Evolutionary conservation across 495 filamentous ascomycete species (phyloP), one percentile per base, ranked within the genome.

Genomic region (Xylaria sp.): DNA sequence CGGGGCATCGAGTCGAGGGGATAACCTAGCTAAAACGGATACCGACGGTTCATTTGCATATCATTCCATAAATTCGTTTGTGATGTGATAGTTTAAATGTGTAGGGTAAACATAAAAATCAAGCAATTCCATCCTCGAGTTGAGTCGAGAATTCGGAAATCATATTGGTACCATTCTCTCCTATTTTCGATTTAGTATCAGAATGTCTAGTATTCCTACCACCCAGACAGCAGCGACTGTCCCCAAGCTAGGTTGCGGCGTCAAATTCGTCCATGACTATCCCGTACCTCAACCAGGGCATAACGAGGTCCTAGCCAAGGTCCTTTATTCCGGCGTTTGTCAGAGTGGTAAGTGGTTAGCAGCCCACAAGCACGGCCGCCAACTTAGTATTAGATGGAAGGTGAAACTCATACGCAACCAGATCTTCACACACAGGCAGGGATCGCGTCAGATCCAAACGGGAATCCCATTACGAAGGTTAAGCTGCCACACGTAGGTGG

Each of bases 401-500:
- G 7, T 17, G 33, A n/a, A 35, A 17, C 48, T 31, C 55, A 70
- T 37, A 3, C 17, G 9, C 6, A 3, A 58, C 6, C 46, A 86
- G 83, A 86, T 64, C 84, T 86, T 8, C 84, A 85, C 68, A 86
- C 85, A 1, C 84, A 83, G 66, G 69, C 78, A 31, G 85, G 83
- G 50, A 84, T 82, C 7, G 85, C 83, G 9, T 79, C 83, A 40
- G 75, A 80, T 11, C 35, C 82, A 9, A 77, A 84, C 61, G 84
- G 85, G 24, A 82, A 76, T 12, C 85, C 85, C 3, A 85, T 84
- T 21, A 82, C 80, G 1, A 78, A 82, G 8, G 82, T 85, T 72
- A 86, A 86, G 50, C 74, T 85, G 2, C 85, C 84, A 0, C 83
- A 87, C 55, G 74, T 86, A 29, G 85, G 84, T 17, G 84, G 84